Evolutionary conservation across 2,329 filamentous ascomycete genomes (phyloP).

Genomic region (Trichoderma endophyticum): DNA sequence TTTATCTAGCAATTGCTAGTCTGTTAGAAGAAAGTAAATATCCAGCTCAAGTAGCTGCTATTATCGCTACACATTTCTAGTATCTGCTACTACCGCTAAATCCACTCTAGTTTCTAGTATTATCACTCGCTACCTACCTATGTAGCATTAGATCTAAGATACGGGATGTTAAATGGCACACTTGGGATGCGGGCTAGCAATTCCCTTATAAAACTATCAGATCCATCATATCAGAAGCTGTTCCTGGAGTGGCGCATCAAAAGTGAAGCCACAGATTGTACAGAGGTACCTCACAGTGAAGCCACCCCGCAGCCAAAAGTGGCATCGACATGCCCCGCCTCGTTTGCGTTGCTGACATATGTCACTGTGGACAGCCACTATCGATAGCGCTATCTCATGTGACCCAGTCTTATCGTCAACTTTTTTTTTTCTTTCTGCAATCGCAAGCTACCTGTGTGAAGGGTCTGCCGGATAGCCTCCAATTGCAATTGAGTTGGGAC

Average conservation of each 20-base stretch:
- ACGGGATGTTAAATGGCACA: too few species aligned
- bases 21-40: too few species aligned
- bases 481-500: conserved; percentile 20
- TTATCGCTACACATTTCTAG: too few species aligned
- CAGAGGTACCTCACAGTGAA: background rate
- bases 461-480: conserved; percentile 30
- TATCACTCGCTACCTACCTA: too few species aligned
- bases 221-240: background rate
- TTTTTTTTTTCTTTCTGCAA: conserved; percentile 32
- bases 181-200: too few species aligned
- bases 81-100: too few species aligned
- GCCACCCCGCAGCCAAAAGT: background rate
- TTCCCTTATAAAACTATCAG: background rate
- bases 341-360: background rate
- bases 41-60: too few species aligned
- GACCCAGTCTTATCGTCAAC: conserved; percentile 28
- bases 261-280: background rate
- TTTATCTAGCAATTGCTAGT: too few species aligned
- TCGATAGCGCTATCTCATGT: conserved; percentile 18
- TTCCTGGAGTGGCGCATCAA: background rate
- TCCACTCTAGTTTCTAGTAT: too few species aligned
- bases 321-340: background rate
- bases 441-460: conserved; percentile 15
- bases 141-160: background rate
- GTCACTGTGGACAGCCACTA: conserved; percentile 14